Base-by-base conservation (phyloP, 1,284 basidiomycete genomes). In the Rhodotorula glutinis region DNA sequence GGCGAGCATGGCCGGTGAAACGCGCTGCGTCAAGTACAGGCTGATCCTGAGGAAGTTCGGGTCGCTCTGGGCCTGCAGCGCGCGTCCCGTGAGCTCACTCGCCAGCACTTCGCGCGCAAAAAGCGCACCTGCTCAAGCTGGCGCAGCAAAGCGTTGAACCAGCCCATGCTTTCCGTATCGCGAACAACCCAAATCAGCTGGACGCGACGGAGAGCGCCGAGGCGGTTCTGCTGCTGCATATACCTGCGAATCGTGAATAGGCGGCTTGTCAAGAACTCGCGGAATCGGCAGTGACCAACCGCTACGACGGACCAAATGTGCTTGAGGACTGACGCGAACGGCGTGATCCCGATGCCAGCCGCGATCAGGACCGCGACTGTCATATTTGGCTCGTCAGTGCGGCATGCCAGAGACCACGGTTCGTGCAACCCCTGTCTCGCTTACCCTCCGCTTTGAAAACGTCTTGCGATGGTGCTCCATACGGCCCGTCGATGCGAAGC, bases 1-100 rank as follows among this genome's bases (percentile, higher is more conserved):
- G 86, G 89, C 90, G 53, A 93, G 82, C 85, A 89, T 90, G 79
- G 91, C 88, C 75, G 89, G 85, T 66, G 83, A 82, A 73, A 93
- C 85, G 82, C 88, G 89, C 79, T 91, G 88, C 5, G 91, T 94
- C 61, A 93, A 83, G 79, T 92, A 94, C 73, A 93, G 87, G 76
- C 91, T 88, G 82, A 94, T 92, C 64, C 86, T 87, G 70, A 93
- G 82, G 82, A 93, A 92, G 80, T 90, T 89, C 74, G 90, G 89
- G 64, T 65, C 53, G 23, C 61, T 58, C 41, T 67, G 66, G 7
- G 53, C 53, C 72, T 73, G 57, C 21, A 16, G 11, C 4, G 25
- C 16, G 4, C 21, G 27, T 38, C 25, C 21, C 19, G 25, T 43
- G 4, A 25, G 19, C 1, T 8, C 2, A 23, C 17, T 3, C 5